These are phyloP conservation scores for Xylogone sp. DNA, from an alignment of 2,329 filamentous ascomycete genomes.

Conservation along the genomic window DNA sequence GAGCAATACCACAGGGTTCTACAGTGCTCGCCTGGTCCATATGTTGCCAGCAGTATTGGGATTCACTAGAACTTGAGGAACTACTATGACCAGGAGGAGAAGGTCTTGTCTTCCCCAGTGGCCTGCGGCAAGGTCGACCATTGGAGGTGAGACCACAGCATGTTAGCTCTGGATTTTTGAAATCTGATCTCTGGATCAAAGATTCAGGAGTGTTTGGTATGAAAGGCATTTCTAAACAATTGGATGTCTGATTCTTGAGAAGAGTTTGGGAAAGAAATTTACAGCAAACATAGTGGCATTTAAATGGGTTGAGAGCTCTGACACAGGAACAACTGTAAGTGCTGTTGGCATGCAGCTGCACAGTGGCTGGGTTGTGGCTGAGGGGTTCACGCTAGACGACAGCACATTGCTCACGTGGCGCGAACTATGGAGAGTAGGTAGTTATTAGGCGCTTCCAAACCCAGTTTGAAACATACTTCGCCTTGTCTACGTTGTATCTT, in stretches of 20 bases:
- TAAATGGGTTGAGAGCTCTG: not conserved
- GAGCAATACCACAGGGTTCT: conserved; percentile 24
- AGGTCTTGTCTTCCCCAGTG: conserved; percentile 46
- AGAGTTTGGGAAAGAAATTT: not conserved
- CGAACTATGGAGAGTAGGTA: no score
- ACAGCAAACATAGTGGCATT: not conserved
- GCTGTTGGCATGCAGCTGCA: not conserved
- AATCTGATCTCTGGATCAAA: conserved; percentile 73
- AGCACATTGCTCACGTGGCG: not conserved
- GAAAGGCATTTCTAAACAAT: conserved; percentile 52
- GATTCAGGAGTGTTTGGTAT: conserved; percentile 76
- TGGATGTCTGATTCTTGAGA: not conserved
- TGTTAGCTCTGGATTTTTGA: conserved; percentile 76
- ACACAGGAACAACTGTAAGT: not conserved
- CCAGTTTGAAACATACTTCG: no score
- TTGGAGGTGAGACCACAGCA: conserved; percentile 82
- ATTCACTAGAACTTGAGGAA: conserved; percentile 20
- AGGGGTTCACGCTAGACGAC: not conserved
- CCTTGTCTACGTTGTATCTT: no score
- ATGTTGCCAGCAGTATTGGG: conserved; percentile 86
- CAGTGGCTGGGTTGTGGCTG: not conserved
- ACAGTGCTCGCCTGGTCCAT: conserved; percentile 65
- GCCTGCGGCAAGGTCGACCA: conserved; percentile 79
- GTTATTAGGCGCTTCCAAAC: no score
- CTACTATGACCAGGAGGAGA: conserved; percentile 24